Conservation (phyloP, 192 early-diverging fungal species). For the Coemansia asiatica region DNA sequence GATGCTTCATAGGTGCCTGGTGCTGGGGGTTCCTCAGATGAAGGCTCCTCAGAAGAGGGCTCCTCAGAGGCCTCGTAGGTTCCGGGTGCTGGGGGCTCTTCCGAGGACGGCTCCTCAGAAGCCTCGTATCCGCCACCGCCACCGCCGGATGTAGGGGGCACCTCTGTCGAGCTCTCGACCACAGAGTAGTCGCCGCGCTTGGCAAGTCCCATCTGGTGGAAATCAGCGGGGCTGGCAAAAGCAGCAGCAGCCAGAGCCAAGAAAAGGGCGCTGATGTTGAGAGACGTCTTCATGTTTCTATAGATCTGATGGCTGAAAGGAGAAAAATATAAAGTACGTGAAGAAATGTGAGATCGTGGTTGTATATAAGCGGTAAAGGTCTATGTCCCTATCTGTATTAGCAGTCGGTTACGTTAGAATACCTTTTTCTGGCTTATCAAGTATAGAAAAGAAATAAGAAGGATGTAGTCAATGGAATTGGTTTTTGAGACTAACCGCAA, state of each 20-base stretch:
- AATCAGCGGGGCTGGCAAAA: constrained; percentile 28
- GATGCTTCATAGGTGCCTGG: constrained; percentile 6
- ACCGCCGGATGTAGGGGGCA: constrained; percentile 11
- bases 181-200: constrained; percentile 35
- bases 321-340: not conserved
- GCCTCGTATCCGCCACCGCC: constrained; percentile 19
- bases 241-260: constrained; percentile 40
- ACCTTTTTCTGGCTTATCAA: not conserved
- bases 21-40: constrained; percentile 13
- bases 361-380: not conserved
- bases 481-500: not conserved
- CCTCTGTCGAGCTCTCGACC: constrained; percentile 20
- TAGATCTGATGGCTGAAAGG: not conserved
- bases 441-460: not conserved
- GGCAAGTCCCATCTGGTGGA: constrained; percentile 18
- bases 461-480: not conserved
- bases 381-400: no score
- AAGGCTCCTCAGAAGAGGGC: constrained; percentile 15
- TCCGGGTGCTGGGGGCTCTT: constrained; percentile 13
- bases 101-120: constrained; percentile 25
- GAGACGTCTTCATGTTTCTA: constrained; percentile 28
- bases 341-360: no score
- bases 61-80: constrained; percentile 16
- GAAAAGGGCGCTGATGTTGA: constrained; percentile 44
- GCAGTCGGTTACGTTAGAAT: no score